Percentiles rank a stretch among this genome's conserved stretches.
Conservation (phyloP, 2,329 filamentous ascomycete genomes). For the Stagonosporopsis tanaceti region DNA sequence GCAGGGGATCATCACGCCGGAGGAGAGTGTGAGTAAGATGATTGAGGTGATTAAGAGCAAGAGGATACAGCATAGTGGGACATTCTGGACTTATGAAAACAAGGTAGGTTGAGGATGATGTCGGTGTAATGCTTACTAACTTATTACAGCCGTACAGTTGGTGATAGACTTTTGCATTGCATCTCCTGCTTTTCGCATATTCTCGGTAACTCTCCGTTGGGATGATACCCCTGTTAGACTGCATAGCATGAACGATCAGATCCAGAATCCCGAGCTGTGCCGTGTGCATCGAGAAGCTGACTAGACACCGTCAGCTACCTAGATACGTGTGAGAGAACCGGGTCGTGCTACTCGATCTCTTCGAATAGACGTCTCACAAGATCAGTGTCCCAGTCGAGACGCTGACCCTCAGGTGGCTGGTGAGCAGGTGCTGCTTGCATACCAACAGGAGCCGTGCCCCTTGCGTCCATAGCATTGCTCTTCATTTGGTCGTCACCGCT, state of each 20-base stretch:
- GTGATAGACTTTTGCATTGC: conserved; percentile 25
- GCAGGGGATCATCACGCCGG: conserved; percentile 60
- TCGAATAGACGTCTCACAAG: conserved; percentile 31
- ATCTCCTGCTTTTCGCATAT: conserved; percentile 5
- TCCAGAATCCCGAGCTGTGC: not conserved
- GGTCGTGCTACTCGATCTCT: conserved; percentile 25
- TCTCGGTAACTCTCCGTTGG: conserved; percentile 9
- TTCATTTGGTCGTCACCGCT: not conserved
- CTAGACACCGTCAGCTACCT: not conserved
- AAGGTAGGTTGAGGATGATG: conserved; percentile 49
- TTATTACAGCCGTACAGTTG: conserved; percentile 39
- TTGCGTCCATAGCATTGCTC: not conserved
- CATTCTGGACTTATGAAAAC: conserved; percentile 65
- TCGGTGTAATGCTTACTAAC: conserved; percentile 11
- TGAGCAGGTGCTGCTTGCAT: not conserved
- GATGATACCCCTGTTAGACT: conserved; percentile 30
- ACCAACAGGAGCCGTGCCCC: not conserved
- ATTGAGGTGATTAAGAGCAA: conserved; percentile 61
- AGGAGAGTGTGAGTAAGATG: conserved; percentile 61
- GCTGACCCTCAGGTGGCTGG: conserved; percentile 22
- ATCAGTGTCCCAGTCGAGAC: conserved; percentile 39
- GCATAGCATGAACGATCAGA: conserved; percentile 14
- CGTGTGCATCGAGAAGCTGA: conserved; percentile 3
- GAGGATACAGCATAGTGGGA: conserved; percentile 59
- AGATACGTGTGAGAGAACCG: no score